These are phyloP conservation scores for Leccinum pachyderme DNA, from an alignment of 1,284 basidiomycete genomes.

Conservation along the genomic window DNA sequence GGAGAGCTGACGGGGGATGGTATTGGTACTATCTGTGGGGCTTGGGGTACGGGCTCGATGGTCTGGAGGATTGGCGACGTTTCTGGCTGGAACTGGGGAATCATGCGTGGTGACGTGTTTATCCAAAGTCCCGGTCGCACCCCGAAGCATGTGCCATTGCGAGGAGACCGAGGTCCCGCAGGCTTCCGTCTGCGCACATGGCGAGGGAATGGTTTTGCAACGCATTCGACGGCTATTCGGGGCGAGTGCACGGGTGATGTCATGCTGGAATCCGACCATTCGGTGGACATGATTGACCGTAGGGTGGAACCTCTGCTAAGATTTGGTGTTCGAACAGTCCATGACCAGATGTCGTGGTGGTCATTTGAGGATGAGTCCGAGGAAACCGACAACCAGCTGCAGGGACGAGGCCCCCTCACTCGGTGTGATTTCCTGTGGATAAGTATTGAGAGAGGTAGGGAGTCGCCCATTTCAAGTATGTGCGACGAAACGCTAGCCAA, in stretches of 20 bases:
- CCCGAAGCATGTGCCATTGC: slow-evolving; percentile 5
- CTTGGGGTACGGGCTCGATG: slow-evolving; percentile 3
- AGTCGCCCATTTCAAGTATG: slow-evolving; percentile 16
- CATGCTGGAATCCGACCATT: slow-evolving; percentile 14
- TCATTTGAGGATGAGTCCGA: slow-evolving; percentile 22
- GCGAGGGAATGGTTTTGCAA: background rate
- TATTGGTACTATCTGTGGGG: slow-evolving; percentile 10
- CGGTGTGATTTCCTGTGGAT: slow-evolving; percentile 13
- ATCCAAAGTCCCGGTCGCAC: slow-evolving; percentile 15
- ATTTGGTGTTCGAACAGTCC: slow-evolving; percentile 13
- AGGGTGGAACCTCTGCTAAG: slow-evolving; percentile 17
- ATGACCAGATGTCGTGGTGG: slow-evolving; percentile 23
- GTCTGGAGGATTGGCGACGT: slow-evolving; percentile 13
- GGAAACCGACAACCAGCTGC: slow-evolving; percentile 25
- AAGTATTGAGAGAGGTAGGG: slow-evolving; percentile 6
- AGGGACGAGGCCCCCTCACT: slow-evolving; percentile 32
- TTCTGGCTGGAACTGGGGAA: slow-evolving; percentile 11
- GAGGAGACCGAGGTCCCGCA: slow-evolving; percentile 25
- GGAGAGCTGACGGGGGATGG: slow-evolving; percentile 13
- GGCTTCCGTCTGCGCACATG: slow-evolving; percentile 21
- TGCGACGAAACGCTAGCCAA: background rate
- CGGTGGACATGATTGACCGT: slow-evolving; percentile 23
- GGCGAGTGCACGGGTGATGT: slow-evolving; percentile 17
- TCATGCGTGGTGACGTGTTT: slow-evolving; percentile 11
- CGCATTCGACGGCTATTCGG: slow-evolving; percentile 4